phyloP scores from a whole-genome alignment of 78 protist genomes.

The Creolimax fragrantissima region DNA sequence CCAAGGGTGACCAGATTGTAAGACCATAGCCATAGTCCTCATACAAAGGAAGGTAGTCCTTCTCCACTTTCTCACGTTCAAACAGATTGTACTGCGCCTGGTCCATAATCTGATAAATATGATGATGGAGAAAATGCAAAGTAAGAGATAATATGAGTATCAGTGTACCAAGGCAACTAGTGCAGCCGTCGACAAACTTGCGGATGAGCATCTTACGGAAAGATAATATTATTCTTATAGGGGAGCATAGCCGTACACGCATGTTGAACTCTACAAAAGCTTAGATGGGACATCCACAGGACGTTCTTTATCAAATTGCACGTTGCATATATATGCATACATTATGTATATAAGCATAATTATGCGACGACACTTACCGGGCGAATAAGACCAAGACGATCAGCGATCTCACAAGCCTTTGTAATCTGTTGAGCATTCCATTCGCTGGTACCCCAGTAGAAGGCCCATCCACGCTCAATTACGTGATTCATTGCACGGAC shows the following conservation, averaged over 20 bases:
- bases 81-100: slow-evolving; percentile 37
- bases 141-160: background rate
- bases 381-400: slow-evolving; percentile 19
- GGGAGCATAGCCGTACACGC: no score
- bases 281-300: no score
- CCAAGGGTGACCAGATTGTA: slow-evolving; percentile 49
- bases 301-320: no score
- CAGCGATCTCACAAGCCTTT: slow-evolving; percentile 29
- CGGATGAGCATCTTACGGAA: no score
- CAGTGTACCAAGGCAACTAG: no score
- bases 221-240: no score
- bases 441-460: slow-evolving; percentile 54
- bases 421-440: slow-evolving; percentile 32
- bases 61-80: slow-evolving; percentile 24
- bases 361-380: slow-evolving; percentile 32
- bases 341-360: background rate
- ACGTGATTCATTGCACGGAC: slow-evolving; percentile 30
- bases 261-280: no score
- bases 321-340: no score
- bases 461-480: slow-evolving; percentile 37
- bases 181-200: no score
- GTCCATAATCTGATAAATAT: background rate
- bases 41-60: slow-evolving; percentile 34
- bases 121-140: background rate
- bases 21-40: slow-evolving; percentile 25